These are phyloP conservation scores for Colletotrichum sp. DNA, from an alignment of 2,329 filamentous ascomycete species.

Conservation along the genomic window DNA sequence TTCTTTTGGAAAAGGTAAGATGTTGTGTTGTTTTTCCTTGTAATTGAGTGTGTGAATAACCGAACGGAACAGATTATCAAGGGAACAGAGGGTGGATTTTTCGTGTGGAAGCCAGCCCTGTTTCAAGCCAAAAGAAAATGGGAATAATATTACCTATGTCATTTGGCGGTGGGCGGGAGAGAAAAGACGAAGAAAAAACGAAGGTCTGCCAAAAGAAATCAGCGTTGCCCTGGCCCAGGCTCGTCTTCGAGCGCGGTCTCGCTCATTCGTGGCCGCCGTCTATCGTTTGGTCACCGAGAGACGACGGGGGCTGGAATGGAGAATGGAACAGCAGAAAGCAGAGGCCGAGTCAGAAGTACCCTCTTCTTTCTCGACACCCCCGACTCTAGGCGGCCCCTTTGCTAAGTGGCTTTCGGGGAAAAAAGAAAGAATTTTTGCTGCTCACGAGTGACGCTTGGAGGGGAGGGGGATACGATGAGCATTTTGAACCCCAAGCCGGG, in stretches of 20 bases:
- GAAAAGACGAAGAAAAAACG: neutral
- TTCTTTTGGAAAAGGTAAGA: neutral
- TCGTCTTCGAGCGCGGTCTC: neutral
- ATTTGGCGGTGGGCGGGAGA: neutral
- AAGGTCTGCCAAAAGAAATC: slow-evolving; percentile 7
- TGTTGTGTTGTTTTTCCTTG: neutral
- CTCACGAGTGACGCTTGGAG: neutral
- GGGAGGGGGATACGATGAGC: neutral
- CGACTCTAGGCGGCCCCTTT: neutral
- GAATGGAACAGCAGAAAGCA: neutral
- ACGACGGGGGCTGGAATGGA: slow-evolving; percentile 2
- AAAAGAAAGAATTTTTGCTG: neutral
- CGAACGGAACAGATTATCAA: neutral
- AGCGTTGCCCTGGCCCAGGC: neutral
- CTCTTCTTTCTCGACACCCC: neutral
- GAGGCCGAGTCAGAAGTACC: neutral
- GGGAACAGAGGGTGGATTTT: neutral
- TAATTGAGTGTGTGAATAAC: neutral
- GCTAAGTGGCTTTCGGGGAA: slow-evolving; percentile 2
- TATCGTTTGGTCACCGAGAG: neutral
- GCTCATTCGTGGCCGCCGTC: neutral
- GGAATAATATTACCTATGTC: neutral
- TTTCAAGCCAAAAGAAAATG: slow-evolving; percentile 1
- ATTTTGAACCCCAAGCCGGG: neutral
- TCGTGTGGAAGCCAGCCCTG: neutral